Evolutionary conservation across 139 green algal genomes (phyloP), one percentile per base, ranked within the genome.

Genomic region (Gonium pectorale): DNA sequence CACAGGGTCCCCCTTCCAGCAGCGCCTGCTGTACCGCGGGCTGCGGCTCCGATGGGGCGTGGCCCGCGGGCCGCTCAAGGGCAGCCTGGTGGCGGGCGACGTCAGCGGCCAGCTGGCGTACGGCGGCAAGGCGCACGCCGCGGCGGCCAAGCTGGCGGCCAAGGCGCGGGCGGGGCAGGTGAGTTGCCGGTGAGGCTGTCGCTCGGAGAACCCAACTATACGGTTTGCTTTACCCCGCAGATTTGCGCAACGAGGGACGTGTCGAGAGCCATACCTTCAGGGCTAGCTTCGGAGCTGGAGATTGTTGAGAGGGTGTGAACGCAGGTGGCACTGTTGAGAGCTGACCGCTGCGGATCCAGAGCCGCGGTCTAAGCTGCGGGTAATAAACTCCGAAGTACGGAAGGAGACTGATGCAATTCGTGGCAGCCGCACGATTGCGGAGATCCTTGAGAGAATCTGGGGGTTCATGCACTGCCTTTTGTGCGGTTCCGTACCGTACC

Each of bases 21-120:
- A n/a, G n/a, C n/a, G n/a, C n/a, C 77, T 83, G 31, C 41, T 83
- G 77, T 73, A 49, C 60, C 41, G 62, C 2, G 77, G 77, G 3
- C 60, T 83, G 43, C 41, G 77, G 43, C 44, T 83, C 43, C 60
- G 77, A 2, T 41, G n/a, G 26, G 60, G 37, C 29, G 41, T 83
- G 11, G 43, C 77, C 6, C 27, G 38, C 15, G 77, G 77, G 13
- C 27, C 41, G 77, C 77, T 83, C 8, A 83, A 64, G 64, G 77
- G 77, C 3, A 5, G 9, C 4, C 60, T 83, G 24, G 62, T 35
- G 29, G 19, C 40, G 41, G 77, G 77, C 3, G 77, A 83, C 43
- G 60, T 83, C 21, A 64, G 62, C 77, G 77, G 77, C 26, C 77
- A 83, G 40, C 37, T 73, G 77, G 38, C n/a, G 59, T 83, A 74